Base-by-base conservation (phyloP, 495 filamentous ascomycete species). In the Glutinoglossum americanum region DNA sequence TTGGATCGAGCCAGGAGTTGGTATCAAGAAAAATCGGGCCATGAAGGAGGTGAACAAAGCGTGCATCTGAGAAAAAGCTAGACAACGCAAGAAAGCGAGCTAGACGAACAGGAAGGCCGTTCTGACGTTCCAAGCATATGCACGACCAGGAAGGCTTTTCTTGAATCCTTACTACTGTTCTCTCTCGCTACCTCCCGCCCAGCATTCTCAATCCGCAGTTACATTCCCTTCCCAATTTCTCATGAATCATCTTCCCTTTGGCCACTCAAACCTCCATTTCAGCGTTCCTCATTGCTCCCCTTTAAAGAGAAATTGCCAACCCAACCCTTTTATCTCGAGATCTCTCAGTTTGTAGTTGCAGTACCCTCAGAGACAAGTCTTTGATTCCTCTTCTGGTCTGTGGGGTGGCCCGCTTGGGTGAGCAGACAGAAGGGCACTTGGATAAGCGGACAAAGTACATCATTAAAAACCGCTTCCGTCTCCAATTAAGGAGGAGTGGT, bases 371-470 rank as follows among this genome's bases (percentile, higher is more conserved):
- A 76, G 84, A 89, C 79, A 78, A 73, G 84, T 83, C 49, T 84
- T 90, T 89, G 88, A 83, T 75, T 89, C 83, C 83, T 81, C 82
- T 78, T 78, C 77, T 60, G 41, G 57, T 62, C 63, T 39, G 27
- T 25, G 30, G 6, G 33, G n/a, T 35, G 8, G 33, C 21, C 19
- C 33, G 44, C 53, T 11, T 25, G 51, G 9, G 60, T 53, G 58
- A 59, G 59, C 19, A 19, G 28, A 32, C 30, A 53, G 25, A 53
- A 53, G 80, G 81, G 81, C 79, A 69, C 67, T 62, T 41, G 51
- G 58, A n/a, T 67, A 73, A 77, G 74, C 84, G 83, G 71, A 79
- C 83, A 87, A 88, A 88, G 76, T 73, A 80, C 84, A 79, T 88
- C 84, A 74, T 70, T 68, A 87, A 90, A 90, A 89, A 80, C 74